Evolutionary conservation across 495 filamentous ascomycete genomes (phyloP), one percentile per base, ranked within the genome.

Genomic region (Aspergillus egyptiacus): DNA sequence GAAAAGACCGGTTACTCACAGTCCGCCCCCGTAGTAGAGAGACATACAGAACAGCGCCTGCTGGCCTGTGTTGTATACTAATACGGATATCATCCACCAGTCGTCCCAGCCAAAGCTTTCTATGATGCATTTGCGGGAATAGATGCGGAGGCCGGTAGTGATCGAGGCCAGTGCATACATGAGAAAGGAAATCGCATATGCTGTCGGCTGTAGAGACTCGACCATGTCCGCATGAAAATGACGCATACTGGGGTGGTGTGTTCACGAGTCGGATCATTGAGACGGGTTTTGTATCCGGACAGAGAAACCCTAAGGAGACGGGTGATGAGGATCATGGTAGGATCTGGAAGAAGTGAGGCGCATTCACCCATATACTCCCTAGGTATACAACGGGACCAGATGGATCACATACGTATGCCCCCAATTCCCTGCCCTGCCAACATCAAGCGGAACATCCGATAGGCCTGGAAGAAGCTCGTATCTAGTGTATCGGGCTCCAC

Each of bases 61-160:
- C 17, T 35, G 33, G 9, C n/a, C 17, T 17, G 33, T 35, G 33
- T 35, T 35, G 11, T 6, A 35, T 9, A 49, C 46, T 15, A 49
- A 49, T 15, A 34, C 46, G 15, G 27, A 18, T 0, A 32, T 23
- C 46, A 40, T 49, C n/a, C 37, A 49, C 46, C 46, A 49, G 27
- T 49, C 46, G 22, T 49, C 36, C 4, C 18, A 7, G 6, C 46
- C 46, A 11, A 49, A 49, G 1, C 35, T 40, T 6, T 49, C 41
- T 6, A 38, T 40, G 19, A 49, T 37, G 15, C 25, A 41, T 23
- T 22, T 19, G 1, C 46, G 35, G 2, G 46, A 49, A 17, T 49
- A 49, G 0, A 41, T 19, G 5, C 46, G 46, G 22, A 49, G 46
- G 6, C 24, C 36, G 15, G 35, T 40, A 0, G 36, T 33, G 15